Percentiles rank a stretch among this genome's conserved stretches.
These are phyloP conservation scores for Incumbomyces lentus DNA, from an alignment of 2,329 filamentous ascomycete genomes.

Conservation along the genomic window DNA sequence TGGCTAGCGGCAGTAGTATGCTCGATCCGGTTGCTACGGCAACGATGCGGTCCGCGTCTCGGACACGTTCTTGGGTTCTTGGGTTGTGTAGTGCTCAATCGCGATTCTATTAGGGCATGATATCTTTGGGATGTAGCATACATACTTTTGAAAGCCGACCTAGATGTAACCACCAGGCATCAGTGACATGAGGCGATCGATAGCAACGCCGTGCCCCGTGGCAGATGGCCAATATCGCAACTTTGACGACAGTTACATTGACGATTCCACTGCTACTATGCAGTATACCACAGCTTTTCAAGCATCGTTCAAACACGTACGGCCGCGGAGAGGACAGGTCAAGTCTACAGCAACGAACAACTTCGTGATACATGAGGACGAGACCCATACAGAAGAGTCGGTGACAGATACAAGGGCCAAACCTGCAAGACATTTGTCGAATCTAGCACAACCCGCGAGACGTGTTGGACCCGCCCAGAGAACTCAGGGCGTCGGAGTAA, in stretches of 20 bases:
- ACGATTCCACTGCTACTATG: constrained; percentile 29
- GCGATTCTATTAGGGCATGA: too few species aligned
- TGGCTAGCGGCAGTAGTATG: too few species aligned
- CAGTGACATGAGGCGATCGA: constrained; percentile 3
- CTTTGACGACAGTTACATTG: constrained; percentile 7
- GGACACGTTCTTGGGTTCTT: too few species aligned
- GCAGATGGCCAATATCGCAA: not conserved
- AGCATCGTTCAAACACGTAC: constrained; percentile 18
- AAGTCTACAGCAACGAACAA: constrained; percentile 21
- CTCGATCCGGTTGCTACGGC: too few species aligned
- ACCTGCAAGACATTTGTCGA: constrained; percentile 11
- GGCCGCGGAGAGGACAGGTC: constrained; percentile 23
- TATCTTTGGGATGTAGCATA: too few species aligned
- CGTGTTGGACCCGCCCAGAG: constrained; percentile 24
- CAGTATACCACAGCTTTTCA: constrained; percentile 33
- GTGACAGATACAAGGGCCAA: not conserved
- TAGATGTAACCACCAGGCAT: too few species aligned
- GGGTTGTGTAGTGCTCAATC: too few species aligned
- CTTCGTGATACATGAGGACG: constrained; percentile 33
- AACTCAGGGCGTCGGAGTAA: constrained; percentile 19
- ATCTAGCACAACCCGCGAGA: constrained; percentile 8
- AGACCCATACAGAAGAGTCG: not conserved
- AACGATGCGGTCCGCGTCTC: too few species aligned
- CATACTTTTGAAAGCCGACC: too few species aligned
- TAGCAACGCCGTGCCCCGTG: constrained; percentile 7